These are phyloP conservation scores for Stylonectria norvegica DNA, from an alignment of 2,329 filamentous ascomycete genomes.

Conservation along the genomic window DNA sequence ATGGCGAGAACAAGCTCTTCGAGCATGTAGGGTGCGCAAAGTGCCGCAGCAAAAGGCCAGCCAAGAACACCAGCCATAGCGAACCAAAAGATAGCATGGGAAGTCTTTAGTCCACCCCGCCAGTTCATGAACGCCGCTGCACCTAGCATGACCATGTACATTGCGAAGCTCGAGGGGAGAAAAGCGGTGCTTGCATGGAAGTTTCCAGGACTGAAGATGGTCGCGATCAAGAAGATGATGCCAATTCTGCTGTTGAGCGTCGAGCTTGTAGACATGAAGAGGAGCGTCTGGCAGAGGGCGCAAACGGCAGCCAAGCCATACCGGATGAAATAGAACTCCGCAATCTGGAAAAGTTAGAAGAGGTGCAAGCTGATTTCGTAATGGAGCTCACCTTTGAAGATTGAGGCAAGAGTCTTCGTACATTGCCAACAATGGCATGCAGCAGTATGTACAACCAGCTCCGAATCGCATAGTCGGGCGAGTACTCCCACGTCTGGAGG, in stretches of 20 bases:
- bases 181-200: slow-evolving; percentile 87
- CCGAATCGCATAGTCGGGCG: slow-evolving; percentile 87
- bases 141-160: slow-evolving; percentile 88
- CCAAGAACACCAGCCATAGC: slow-evolving; percentile 80
- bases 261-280: slow-evolving; percentile 74
- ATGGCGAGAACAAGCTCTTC: slow-evolving; percentile 66
- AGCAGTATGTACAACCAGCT: slow-evolving; percentile 89
- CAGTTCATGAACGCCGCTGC: slow-evolving; percentile 89
- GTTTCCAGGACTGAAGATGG: slow-evolving; percentile 80
- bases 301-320: slow-evolving; percentile 71
- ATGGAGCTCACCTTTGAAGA: slow-evolving; percentile 50
- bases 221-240: slow-evolving; percentile 75
- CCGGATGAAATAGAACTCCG: slow-evolving; percentile 86
- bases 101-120: slow-evolving; percentile 73
- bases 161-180: slow-evolving; percentile 91
- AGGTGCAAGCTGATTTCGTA: slow-evolving; percentile 2
- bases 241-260: slow-evolving; percentile 80
- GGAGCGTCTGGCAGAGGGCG: slow-evolving; percentile 74
- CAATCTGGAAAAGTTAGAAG: slow-evolving; percentile 38
- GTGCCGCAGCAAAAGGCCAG: slow-evolving; percentile 88
- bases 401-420: slow-evolving; percentile 61
- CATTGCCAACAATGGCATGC: slow-evolving; percentile 69
- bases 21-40: slow-evolving; percentile 74
- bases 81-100: slow-evolving; percentile 86
- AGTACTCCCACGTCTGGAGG: slow-evolving; percentile 98